Base-by-base conservation (phyloP, 208 protist genomes). In the Acanthamoeba culbertsoni region DNA sequence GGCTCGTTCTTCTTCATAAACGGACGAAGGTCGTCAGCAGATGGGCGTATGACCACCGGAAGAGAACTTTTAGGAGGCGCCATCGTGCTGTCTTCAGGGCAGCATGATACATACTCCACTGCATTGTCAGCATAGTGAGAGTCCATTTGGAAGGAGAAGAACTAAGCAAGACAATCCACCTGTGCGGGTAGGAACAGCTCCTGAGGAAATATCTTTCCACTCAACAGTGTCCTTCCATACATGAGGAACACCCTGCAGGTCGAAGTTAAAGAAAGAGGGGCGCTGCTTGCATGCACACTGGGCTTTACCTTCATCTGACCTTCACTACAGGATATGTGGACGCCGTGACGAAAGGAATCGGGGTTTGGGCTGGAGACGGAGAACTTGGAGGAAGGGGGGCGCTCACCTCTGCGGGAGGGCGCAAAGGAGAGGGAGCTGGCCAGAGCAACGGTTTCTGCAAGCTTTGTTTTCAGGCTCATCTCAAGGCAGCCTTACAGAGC, bases 271-370 rank as follows among this genome's bases (percentile, higher is more conserved):
- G 18, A 16, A 55, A 46, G 42, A 16, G 23, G 42, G 33, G 42
- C 28, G 35, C 23, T 42, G 65, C 4, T 23, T 16, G 65, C 31
- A 37, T 28, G 37, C 26, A 42, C n/a, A 18, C 75, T 7, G n/a
- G 68, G 16, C 20, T 5, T 23, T 28, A 86, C 77, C 42, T 14
- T 62, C 12, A 86, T n/a, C 33, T 86, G 43, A 12, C 77, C 77
- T 7, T 62, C 77, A 28, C 35, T n/a, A 35, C 8, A 86, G 48
- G 77, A 86, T 28, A 86, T 57, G 77, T 86, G 77, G 42, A 86
- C 77, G 43, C 77, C 77, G 23, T 86, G 77, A 12, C 77, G 43
- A n/a, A 86, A 86, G 77, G 77, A 86, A 37, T 86, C 43, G 65
- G 65, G 65, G 35, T 71, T 7, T 7, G 62, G 40, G 18, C 40